Base-by-base conservation (phyloP, 495 filamentous ascomycete species). In the Cercophora newfieldiana region DNA sequence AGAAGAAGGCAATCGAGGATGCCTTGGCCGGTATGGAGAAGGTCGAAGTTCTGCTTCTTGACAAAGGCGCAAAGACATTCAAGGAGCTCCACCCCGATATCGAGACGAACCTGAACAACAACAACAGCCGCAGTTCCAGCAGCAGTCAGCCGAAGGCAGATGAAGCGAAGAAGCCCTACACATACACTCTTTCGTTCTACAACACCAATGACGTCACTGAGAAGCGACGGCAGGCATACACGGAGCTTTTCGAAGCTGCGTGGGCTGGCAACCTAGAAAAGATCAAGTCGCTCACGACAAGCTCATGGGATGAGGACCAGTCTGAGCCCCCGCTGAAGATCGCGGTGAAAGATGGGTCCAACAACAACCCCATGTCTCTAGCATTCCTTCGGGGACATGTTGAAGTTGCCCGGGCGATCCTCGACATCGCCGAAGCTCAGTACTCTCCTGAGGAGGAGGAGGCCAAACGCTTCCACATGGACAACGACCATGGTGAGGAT, bases 401-500 rank as follows among this genome's bases (percentile, higher is more conserved):
- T 37, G 78, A 84, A 3, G 76, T 86, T 18, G 89, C 90, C 14
- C 86, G 80, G 66, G 79, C 79, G 7, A 86, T 94, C 21, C 70
- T 94, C 3, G 82, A 87, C 57, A 93, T 95, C 63, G 79, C 81
- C 0, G 75, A 83, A 12, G 85, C 83, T 0, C 91, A 95, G 70
- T 91, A 88, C 71, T 78, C 84, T 21, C 81, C 80, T 0, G 69
- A 75, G n/a, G 80, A 80, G 65, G 74, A 72, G 54, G 66, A 75
- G 44, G 75, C 79, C 61, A 68, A 74, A 4, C 79, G 81, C 19
- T 88, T 83, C 76, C 79, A 69, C 31, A 83, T 87, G 75, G 74
- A 44, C 10, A 44, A 44, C 12, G 37, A 14, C 18, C 10, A 80
- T 2, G 67, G 68, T 6, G 49, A 53, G 2, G 49, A 53, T 2